These are phyloP conservation scores for Colletotrichum sp. DNA, from an alignment of 2,329 filamentous ascomycete genomes.

Conservation along the genomic window DNA sequence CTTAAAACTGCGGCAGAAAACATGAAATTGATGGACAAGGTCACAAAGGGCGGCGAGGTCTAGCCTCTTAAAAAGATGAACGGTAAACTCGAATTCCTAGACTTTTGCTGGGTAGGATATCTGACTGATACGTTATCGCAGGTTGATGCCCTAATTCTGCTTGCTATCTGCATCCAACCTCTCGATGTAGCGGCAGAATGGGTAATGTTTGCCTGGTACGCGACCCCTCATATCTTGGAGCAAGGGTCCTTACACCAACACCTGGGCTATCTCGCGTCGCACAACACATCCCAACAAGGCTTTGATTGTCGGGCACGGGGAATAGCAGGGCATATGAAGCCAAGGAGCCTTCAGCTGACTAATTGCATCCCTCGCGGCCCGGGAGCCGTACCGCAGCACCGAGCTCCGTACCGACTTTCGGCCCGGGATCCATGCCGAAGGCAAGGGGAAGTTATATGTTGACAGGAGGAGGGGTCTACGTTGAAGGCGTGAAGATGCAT, in stretches of 20 bases:
- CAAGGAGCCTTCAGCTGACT: background rate
- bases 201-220: background rate
- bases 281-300: background rate
- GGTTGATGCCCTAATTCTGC: background rate
- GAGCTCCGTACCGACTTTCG: background rate
- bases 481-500: background rate
- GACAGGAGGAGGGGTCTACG: fast-evolving
- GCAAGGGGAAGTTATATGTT: background rate
- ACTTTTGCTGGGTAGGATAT: background rate
- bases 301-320: background rate
- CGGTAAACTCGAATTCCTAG: fast-evolving
- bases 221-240: background rate
- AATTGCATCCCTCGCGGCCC: background rate
- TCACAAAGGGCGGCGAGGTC: background rate
- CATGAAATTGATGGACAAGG: background rate
- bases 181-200: background rate
- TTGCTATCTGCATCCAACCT: background rate
- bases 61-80: background rate
- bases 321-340: background rate
- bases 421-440: background rate
- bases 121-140: background rate
- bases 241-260: background rate
- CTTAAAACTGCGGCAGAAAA: fast-evolving
- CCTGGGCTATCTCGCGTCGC: background rate
- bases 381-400: background rate